phyloP scores from a whole-genome alignment of 371 early-diverging fungal species.

The Actinomortierella wolfii region DNA sequence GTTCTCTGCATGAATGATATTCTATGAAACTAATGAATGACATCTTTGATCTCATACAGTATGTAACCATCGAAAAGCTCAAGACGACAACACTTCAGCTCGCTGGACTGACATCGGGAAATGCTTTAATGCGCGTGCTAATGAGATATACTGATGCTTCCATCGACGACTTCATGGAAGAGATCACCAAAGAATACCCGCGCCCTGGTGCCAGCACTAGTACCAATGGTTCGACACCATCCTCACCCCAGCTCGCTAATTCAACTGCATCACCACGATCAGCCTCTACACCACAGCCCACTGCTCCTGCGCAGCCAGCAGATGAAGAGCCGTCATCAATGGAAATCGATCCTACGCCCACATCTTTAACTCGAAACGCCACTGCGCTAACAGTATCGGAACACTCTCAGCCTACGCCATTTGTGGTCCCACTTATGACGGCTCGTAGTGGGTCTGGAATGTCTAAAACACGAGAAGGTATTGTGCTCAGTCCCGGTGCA shows the following conservation, averaged over 20 bases:
- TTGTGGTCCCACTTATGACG: conserved; percentile 13
- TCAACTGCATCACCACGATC: neutral
- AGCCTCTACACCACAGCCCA: neutral
- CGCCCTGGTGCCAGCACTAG: conserved; percentile 6
- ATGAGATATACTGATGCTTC: conserved; percentile 50
- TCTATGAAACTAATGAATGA: neutral
- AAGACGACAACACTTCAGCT: conserved; percentile 53
- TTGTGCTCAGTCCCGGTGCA: conserved; percentile 11
- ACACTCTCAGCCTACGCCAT: neutral
- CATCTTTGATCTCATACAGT: conserved; percentile 35
- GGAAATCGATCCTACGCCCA: neutral
- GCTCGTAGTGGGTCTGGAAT: conserved; percentile 22
- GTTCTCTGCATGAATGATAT: too few species aligned
- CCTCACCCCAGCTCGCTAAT: conserved; percentile 3
- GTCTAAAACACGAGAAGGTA: conserved; percentile 12
- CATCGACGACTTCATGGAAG: conserved; percentile 50
- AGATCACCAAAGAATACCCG: conserved; percentile 37
- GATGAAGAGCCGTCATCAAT: neutral
- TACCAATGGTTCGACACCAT: neutral
- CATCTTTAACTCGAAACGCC: neutral
- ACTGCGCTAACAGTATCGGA: neutral
- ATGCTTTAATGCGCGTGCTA: conserved; percentile 54
- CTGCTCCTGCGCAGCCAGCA: too few species aligned
- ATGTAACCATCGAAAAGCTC: conserved; percentile 49
- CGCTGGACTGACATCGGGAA: conserved; percentile 56